Percentiles rank a stretch among this genome's conserved stretches.
Evolutionary conservation across 768 basidiomycete species (phyloP).

Genomic region (Leccinum sublutescens): DNA sequence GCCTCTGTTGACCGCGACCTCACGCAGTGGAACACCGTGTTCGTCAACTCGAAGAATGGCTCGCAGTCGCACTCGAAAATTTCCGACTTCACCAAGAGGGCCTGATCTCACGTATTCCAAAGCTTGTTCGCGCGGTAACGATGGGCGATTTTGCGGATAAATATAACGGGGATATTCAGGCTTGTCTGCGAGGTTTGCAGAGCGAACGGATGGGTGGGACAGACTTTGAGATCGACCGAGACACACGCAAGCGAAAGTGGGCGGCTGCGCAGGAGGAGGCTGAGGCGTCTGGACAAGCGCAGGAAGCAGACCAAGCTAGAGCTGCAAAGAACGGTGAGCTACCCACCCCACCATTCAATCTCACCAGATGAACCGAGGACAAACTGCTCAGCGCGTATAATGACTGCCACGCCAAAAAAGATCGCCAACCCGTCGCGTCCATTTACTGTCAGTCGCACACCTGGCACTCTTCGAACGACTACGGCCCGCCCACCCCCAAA

Average conservation of each 20-base stretch:
- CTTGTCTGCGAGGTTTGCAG: constrained; percentile 65
- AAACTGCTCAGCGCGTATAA: constrained; percentile 39
- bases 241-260: constrained; percentile 76
- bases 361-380: neutral
- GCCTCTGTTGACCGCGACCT: neutral
- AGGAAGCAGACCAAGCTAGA: constrained; percentile 31
- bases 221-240: constrained; percentile 61
- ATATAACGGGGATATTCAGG: constrained; percentile 74
- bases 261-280: constrained; percentile 58
- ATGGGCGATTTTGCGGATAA: constrained; percentile 78
- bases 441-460: constrained; percentile 41
- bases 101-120: constrained; percentile 71
- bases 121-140: constrained; percentile 65
- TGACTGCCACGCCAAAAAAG: constrained; percentile 52
- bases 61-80: constrained; percentile 68
- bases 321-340: constrained; percentile 57
- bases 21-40: constrained; percentile 67
- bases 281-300: constrained; percentile 37
- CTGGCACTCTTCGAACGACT: constrained; percentile 34
- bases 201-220: constrained; percentile 56
- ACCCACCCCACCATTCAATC: neutral
- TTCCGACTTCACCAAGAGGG: constrained; percentile 76
- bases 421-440: constrained; percentile 41
- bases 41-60: constrained; percentile 73
- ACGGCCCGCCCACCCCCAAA: constrained; percentile 29